phyloP scores from a whole-genome alignment of 139 green algal genomes.

The Chara braunii region DNA sequence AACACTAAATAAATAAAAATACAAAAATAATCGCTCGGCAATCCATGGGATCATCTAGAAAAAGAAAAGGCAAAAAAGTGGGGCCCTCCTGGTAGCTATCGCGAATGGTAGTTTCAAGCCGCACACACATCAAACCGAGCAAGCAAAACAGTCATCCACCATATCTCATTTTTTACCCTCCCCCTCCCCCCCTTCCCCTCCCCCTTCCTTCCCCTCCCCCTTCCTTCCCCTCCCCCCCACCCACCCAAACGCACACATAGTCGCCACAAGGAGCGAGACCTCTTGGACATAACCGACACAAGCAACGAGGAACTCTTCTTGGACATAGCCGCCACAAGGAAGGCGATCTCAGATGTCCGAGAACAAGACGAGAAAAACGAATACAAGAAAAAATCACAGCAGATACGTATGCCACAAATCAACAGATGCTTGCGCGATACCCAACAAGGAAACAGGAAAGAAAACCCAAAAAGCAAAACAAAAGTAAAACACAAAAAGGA shows the following conservation, averaged over 20 bases:
- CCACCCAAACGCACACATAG: too few relatives aligned
- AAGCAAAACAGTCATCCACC: too few relatives aligned
- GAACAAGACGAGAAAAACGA: neutral
- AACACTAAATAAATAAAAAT: too few relatives aligned
- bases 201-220: neutral
- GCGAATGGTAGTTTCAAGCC: too few relatives aligned
- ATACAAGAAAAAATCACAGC: neutral
- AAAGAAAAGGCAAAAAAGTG: too few relatives aligned
- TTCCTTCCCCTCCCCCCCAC: slow-evolving; percentile 3
- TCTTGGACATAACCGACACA: neutral
- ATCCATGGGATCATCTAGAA: too few relatives aligned
- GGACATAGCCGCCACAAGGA: neutral
- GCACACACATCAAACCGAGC: too few relatives aligned
- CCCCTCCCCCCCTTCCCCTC: neutral
- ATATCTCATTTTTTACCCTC: too few relatives aligned
- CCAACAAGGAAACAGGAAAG: neutral
- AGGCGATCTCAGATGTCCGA: neutral
- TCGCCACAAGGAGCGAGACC: neutral
- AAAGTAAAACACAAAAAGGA: neutral
- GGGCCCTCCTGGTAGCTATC: too few relatives aligned
- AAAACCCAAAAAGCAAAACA: neutral
- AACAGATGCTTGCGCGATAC: neutral
- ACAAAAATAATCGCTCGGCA: too few relatives aligned
- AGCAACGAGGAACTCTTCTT: too few relatives aligned
- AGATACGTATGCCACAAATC: neutral